These are phyloP conservation scores for Penicillium longicatenatum DNA, from an alignment of 495 filamentous ascomycete species.

Conservation along the genomic window DNA sequence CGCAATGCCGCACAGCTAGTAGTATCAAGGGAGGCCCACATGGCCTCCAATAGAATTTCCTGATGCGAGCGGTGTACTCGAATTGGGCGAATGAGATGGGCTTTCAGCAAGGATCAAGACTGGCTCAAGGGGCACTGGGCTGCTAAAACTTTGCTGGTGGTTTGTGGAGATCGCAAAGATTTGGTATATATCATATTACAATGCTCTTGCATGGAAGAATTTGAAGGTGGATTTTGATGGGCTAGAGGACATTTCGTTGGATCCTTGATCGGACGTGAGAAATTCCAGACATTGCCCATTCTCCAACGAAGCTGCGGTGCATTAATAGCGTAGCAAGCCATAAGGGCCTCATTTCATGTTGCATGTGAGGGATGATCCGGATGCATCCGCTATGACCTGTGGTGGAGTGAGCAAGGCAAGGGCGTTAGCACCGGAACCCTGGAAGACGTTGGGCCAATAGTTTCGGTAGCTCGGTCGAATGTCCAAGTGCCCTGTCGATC, in stretches of 20 bases:
- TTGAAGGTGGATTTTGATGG: neutral
- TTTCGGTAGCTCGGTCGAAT: neutral
- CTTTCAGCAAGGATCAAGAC: constrained; percentile 13
- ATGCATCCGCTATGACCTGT: constrained; percentile 11
- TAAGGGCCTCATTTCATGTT: constrained; percentile 1
- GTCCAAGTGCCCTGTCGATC: constrained; percentile 14
- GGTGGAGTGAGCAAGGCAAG: constrained; percentile 16
- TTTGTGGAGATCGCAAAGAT: neutral
- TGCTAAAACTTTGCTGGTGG: neutral
- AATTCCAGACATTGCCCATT: neutral
- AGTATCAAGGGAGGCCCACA: constrained; percentile 19
- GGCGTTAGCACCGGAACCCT: constrained; percentile 6
- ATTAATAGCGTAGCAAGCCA: neutral
- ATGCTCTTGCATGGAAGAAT: neutral
- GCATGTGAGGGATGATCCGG: constrained; percentile 19
- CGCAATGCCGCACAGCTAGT: constrained; percentile 8
- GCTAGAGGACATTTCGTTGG: neutral
- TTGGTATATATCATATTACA: neutral
- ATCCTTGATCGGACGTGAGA: neutral
- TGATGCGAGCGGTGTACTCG: constrained; percentile 7
- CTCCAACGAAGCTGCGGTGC: neutral
- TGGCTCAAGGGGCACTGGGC: neutral
- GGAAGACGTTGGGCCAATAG: neutral
- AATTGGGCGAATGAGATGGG: constrained; percentile 1
- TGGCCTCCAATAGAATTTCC: constrained; percentile 16